Base-by-base conservation (phyloP, 78 protist species). In the Dictyostelium firmibasis region DNA sequence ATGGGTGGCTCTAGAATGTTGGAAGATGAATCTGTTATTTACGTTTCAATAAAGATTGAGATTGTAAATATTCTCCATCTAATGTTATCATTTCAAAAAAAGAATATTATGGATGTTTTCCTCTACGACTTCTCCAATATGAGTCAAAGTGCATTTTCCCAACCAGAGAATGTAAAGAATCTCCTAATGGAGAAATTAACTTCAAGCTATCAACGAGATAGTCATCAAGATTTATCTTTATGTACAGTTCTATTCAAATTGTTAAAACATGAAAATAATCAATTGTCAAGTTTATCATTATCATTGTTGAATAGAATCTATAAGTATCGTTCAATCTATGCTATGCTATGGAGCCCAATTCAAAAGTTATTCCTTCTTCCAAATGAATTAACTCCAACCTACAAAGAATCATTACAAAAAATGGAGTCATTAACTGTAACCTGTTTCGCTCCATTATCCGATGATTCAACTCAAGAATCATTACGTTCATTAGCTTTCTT, bases 241-340 rank as follows among this genome's bases (percentile, higher is more conserved):
- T 57, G 86, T 35, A 36, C 25, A 3, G 83, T 64, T 10, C 11
- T 89, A 20, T 89, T 89, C 27, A 29, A 25, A 8, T 69, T 64
- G 0, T 23, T 89, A 53, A 89, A 89, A 60, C 94, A 89, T n/a
- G 94, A 89, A 44, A 89, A 89, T 41, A 89, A 89, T 35, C 35
- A 20, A n/a, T 60, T 89, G 14, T 67, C 94, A 31, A 41, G 74
- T 20, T 70, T 89, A 35, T 83, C 85, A 2, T 25, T 89, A 10
- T 43, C 69, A 0, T 25, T 89, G 9, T 35, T 89, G 8, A 81
- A 67, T 31, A 36, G 94, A 44, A 70, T 89, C 27, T 89, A 89
- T 36, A 78, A 81, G 67, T 89, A 89, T 35, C 86, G 85, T n/a
- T 76, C 74, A 35, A 60, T 47, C 4, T 81, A 89, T n/a, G 79